A percentile compares a stretch with the other conserved stretches of the same genome.
Evolutionary conservation across 192 early-diverging fungal species (phyloP).

Genomic region (Coemansia sp.): DNA sequence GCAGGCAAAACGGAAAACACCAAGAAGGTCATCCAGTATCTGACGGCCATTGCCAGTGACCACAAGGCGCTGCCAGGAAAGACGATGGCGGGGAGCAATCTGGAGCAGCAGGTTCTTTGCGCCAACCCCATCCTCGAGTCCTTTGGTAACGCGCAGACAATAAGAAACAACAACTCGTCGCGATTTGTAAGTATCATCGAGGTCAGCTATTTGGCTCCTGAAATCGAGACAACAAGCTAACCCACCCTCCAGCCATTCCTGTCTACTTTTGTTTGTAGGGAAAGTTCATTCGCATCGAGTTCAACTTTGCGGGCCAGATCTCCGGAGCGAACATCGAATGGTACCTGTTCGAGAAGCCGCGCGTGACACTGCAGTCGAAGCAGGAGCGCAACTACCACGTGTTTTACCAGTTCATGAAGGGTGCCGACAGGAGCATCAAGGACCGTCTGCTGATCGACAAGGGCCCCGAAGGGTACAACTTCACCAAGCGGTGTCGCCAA

Average conservation of each 20-base stretch:
- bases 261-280: conserved; percentile 52
- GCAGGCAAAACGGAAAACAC: conserved; percentile 99
- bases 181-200: conserved; percentile 68
- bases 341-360: conserved; percentile 96
- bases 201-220: conserved; percentile 19
- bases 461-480: conserved; percentile 75
- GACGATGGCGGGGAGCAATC: conserved; percentile 52
- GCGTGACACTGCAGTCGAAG: conserved; percentile 88
- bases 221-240: conserved; percentile 33
- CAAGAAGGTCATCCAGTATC: conserved; percentile 98
- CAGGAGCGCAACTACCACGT: conserved; percentile 97
- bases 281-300: conserved; percentile 99
- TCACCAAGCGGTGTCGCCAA: conserved; percentile 79
- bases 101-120: conserved; percentile 92
- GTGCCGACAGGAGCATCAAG: conserved; percentile 70
- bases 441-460: conserved; percentile 77
- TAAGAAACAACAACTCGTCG: conserved; percentile 98
- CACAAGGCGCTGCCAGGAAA: conserved; percentile 28
- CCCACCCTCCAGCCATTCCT: conserved; percentile 13
- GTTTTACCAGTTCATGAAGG: conserved; percentile 97
- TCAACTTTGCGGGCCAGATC: conserved; percentile 81
- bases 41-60: conserved; percentile 84
- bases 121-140: conserved; percentile 98
- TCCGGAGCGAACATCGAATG: conserved; percentile 96
- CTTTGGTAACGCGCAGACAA: conserved; percentile 98